Base-by-base conservation (phyloP, 768 basidiomycete species). In the Termitomyces eurrhizus region DNA sequence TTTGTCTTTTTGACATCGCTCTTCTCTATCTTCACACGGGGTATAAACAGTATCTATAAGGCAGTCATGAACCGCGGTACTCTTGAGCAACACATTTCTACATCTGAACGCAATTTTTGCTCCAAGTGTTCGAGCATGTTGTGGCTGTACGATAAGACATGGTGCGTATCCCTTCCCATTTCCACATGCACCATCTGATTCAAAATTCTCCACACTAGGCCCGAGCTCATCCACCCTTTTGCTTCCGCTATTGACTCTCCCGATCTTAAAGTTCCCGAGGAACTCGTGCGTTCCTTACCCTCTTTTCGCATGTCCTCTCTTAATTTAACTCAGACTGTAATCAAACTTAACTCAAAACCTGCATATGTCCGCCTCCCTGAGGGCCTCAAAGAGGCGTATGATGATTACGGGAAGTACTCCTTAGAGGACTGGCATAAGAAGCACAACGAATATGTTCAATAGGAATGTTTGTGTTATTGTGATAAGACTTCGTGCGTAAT, bases 171-270 rank as follows among this genome's bases (percentile, higher is more conserved):
- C 13, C 7, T 39, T 35, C 45, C 14, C 4, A 2, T 36, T 8
- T 9, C 5, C 18, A 9, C 21, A 32, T 18, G 18, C 29, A 12
- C n/a, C 12, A 18, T 18, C 6, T 33, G 9, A 41, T 57, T n/a
- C 26, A 2, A 1, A 49, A 2, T 33, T 46, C 13, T 24, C 21
- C 29, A n/a, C 7, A 1, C 24, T 50, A 88, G 86, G 86, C 85
- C 86, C 0, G 83, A 87, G 32, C 66, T 83, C 0, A 73, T 89
- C 37, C 87, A 88, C 58, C 87, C 87, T 3, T 89, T 88, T 62
- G 87, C 87, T 9, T 85, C 85, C 33, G 86, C 79, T 0, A 86
- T 88, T 53, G 87, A 88, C 58, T 77, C 77, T 4, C 86, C 85
- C 2, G 76, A 80, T n/a, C 77, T 88, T 14, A 77, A 80, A 39